Conservation (phyloP, 495 filamentous ascomycete genomes). For the Chaetomium cochliodes region DNA sequence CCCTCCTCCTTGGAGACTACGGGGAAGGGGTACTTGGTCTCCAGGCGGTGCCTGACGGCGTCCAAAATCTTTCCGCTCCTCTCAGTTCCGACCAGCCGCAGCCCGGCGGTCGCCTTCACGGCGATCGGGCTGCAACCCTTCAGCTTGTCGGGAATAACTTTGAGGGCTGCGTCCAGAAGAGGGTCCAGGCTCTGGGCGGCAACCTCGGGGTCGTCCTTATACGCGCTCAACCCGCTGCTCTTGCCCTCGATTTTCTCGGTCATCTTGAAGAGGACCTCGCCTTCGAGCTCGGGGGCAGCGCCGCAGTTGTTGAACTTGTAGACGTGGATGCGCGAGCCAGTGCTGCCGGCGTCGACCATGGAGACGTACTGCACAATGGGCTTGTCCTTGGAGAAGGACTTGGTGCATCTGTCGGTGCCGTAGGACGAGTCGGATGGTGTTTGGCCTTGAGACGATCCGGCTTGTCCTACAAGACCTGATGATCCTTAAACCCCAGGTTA, state of each 20-base stretch:
- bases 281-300: slow-evolving; percentile 87
- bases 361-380: slow-evolving; percentile 94
- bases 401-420: slow-evolving; percentile 71
- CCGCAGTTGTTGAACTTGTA: slow-evolving; percentile 99
- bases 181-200: slow-evolving; percentile 87
- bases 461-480: slow-evolving; percentile 23
- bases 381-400: slow-evolving; percentile 77
- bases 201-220: slow-evolving; percentile 75
- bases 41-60: slow-evolving; percentile 78
- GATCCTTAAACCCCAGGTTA: slow-evolving; percentile 3
- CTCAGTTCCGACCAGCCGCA: slow-evolving; percentile 80
- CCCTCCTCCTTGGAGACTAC: slow-evolving; percentile 79
- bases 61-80: slow-evolving; percentile 79
- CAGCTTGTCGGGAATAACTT: slow-evolving; percentile 79
- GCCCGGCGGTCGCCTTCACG: slow-evolving; percentile 93
- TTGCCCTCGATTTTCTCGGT: slow-evolving; percentile 69
- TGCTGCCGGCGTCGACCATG: slow-evolving; percentile 98
- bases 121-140: slow-evolving; percentile 86
- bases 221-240: slow-evolving; percentile 83
- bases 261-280: slow-evolving; percentile 80
- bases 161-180: slow-evolving; percentile 80
- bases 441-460: slow-evolving; percentile 58
- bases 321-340: slow-evolving; percentile 95
- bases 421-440: slow-evolving; percentile 57
- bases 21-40: slow-evolving; percentile 89